Percentiles rank a stretch among this genome's conserved stretches.
Conservation (phyloP, 2,329 filamentous ascomycete species). For the Colletotrichum spinosum region DNA sequence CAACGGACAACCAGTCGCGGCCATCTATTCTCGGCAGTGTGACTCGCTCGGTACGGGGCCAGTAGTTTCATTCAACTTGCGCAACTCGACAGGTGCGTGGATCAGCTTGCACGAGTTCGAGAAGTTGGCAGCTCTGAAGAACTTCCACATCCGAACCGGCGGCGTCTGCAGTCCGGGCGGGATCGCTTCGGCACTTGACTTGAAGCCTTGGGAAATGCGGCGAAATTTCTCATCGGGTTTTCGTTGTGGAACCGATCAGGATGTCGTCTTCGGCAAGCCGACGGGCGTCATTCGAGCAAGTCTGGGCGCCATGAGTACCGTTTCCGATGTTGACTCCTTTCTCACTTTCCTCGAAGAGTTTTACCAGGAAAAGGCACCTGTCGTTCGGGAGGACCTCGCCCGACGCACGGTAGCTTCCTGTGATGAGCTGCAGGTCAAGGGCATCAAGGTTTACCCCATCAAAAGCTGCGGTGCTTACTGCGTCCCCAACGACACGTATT, state of each 20-base stretch:
- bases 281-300: constrained; percentile 89
- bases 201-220: constrained; percentile 85
- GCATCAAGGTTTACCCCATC: constrained; percentile 85
- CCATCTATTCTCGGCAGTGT: constrained; percentile 67
- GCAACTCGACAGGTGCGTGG: constrained; percentile 76
- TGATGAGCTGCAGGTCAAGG: constrained; percentile 59
- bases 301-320: constrained; percentile 89
- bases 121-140: constrained; percentile 81
- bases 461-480: constrained; percentile 90
- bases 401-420: neutral
- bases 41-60: constrained; percentile 69
- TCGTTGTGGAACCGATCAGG: constrained; percentile 85
- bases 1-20: constrained; percentile 75
- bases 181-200: constrained; percentile 76
- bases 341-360: constrained; percentile 79
- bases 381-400: constrained; percentile 7
- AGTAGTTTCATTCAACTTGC: constrained; percentile 85
- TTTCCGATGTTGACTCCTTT: constrained; percentile 78
- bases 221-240: constrained; percentile 87
- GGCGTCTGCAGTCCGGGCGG: constrained; percentile 94
- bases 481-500: constrained; percentile 71
- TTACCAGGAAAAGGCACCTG: constrained; percentile 54
- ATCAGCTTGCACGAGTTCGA: constrained; percentile 87
- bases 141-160: constrained; percentile 88
- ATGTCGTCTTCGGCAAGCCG: constrained; percentile 85